Evolutionary conservation across 2,329 filamentous ascomycete genomes (phyloP).

Genomic region (Alternaria sp.): DNA sequence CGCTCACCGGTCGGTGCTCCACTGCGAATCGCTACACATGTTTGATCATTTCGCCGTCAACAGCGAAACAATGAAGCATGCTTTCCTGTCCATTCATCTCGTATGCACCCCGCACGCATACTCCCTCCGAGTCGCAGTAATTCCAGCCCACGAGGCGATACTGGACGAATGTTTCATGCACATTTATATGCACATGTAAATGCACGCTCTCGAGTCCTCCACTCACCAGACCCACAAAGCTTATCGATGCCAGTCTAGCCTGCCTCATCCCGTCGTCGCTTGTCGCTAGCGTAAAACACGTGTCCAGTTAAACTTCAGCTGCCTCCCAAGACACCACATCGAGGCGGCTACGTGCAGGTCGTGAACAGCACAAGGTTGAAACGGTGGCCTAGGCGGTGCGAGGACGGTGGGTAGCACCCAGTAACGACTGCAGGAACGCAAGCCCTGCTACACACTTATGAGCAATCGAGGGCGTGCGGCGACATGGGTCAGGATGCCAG

Average conservation of each 20-base stretch:
- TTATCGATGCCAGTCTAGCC: constrained; percentile 26
- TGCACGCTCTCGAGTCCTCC: constrained; percentile 19
- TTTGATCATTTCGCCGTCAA: not conserved
- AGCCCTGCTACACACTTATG: constrained; percentile 11
- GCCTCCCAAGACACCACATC: constrained; percentile 34
- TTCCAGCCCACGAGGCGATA: constrained; percentile 11
- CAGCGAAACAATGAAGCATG: constrained; percentile 17
- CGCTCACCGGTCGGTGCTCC: constrained; percentile 13
- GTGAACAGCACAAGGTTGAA: constrained; percentile 36
- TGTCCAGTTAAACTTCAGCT: constrained; percentile 34
- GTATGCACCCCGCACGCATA: constrained; percentile 7
- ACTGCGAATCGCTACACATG: constrained; percentile 12
- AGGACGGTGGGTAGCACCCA: constrained; percentile 36
- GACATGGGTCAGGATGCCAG: constrained; percentile 27
- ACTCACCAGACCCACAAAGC: constrained; percentile 28
- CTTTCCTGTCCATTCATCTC: constrained; percentile 22
- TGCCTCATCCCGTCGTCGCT: constrained; percentile 27
- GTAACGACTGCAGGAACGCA: constrained; percentile 46
- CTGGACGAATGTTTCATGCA: constrained; percentile 25
- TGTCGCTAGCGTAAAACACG: constrained; percentile 13
- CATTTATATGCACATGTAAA: constrained; percentile 28
- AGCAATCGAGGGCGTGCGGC: not conserved
- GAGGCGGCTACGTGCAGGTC: constrained; percentile 40
- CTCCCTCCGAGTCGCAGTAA: constrained; percentile 10
- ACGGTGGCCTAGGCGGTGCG: constrained; percentile 26